A percentile compares a stretch with the other conserved stretches of the same genome.
These are phyloP conservation scores for Fusarium succisae DNA, from an alignment of 2,329 filamentous ascomycete species.

Conservation along the genomic window DNA sequence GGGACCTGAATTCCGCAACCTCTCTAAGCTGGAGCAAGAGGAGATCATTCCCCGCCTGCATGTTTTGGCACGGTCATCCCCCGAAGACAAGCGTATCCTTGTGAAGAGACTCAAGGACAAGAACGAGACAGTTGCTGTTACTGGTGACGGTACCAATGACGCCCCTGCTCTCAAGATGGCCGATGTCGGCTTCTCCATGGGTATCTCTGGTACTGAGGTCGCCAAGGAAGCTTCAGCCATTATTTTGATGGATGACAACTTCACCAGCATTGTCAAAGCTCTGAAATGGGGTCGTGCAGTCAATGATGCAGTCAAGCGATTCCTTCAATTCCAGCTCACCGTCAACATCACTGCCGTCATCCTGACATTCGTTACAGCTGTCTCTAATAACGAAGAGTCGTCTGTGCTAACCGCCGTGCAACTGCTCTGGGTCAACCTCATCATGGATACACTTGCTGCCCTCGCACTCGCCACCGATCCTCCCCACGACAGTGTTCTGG, in stretches of 20 bases:
- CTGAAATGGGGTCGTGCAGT: constrained; percentile 83
- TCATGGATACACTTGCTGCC: constrained; percentile 96
- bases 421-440: constrained; percentile 94
- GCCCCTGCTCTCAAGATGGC: constrained; percentile 83
- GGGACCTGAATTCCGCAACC: constrained; percentile 79
- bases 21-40: constrained; percentile 71
- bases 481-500: constrained; percentile 81
- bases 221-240: constrained; percentile 88
- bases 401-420: constrained; percentile 90
- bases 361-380: constrained; percentile 87
- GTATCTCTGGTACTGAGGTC: constrained; percentile 83
- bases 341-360: constrained; percentile 93
- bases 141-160: constrained; percentile 86
- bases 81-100: constrained; percentile 79
- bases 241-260: constrained; percentile 89
- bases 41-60: constrained; percentile 75
- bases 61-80: constrained; percentile 78
- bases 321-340: constrained; percentile 80
- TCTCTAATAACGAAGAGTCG: constrained; percentile 72
- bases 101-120: constrained; percentile 76
- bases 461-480: constrained; percentile 90
- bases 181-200: constrained; percentile 88
- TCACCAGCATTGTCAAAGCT: constrained; percentile 85
- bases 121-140: constrained; percentile 82
- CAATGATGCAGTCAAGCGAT: constrained; percentile 81